Evolutionary conservation across 768 basidiomycete genomes (phyloP).

Genomic region (Trametes maxima): DNA sequence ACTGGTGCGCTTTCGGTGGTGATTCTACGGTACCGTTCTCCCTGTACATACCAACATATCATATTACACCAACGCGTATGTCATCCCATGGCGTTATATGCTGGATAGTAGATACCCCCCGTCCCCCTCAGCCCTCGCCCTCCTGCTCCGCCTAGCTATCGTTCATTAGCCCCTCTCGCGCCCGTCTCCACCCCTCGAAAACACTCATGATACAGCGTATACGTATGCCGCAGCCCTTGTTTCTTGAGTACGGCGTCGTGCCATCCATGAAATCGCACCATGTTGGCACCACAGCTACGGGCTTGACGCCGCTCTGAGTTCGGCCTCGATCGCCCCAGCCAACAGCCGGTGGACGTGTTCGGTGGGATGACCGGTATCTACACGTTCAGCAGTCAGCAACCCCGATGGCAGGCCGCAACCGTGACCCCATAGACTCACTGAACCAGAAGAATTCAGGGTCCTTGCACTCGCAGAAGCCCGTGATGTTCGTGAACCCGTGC

Average conservation of each 20-base stretch:
- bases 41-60: constrained; percentile 19
- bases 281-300: background rate
- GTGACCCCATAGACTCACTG: constrained; percentile 39
- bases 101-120: constrained; percentile 8
- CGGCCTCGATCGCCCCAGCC: constrained; percentile 44
- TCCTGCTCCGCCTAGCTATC: background rate
- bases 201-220: background rate
- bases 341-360: constrained; percentile 49
- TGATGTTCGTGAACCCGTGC: constrained; percentile 51
- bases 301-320: constrained; percentile 31
- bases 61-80: constrained; percentile 14
- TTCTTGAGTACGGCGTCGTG: background rate
- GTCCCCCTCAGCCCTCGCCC: background rate
- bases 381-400: background rate
- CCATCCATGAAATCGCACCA: background rate
- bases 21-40: constrained; percentile 18
- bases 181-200: background rate
- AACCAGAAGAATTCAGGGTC: constrained; percentile 56
- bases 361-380: constrained; percentile 55
- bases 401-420: background rate
- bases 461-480: constrained; percentile 55
- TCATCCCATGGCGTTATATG: constrained; percentile 9
- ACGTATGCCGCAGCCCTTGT: background rate
- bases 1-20: constrained; percentile 10
- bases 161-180: no score